Evolutionary conservation across 1,139 yeast genomes (phyloP), one percentile per base, ranked within the genome.

Genomic region (Geotrichum bryndzae): DNA sequence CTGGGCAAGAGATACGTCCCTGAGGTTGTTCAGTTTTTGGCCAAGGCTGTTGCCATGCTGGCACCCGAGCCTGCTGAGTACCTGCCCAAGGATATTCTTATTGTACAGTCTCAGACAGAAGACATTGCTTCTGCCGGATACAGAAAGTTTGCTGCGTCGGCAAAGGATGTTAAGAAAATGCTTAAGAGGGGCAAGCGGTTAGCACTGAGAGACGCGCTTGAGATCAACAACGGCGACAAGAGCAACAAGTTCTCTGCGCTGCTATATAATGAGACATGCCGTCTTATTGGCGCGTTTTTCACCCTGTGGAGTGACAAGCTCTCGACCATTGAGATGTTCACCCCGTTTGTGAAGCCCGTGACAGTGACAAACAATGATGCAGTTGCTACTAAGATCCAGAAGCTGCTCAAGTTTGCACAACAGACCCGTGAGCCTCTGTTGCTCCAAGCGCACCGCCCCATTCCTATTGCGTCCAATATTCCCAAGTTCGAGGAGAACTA

Each of bases 401-500:
- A 84, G 68, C 71, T 87, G 54, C 69, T 75, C 59, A 84, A 80
- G 61, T 78, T 89, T 65, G 77, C 84, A 5, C 65, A 62, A 3
- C 74, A 76, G 29, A 84, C 83, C 61, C 84, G 94, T 64, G 77
- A 73, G 63, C 97, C 97, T 62, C 81, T 94, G 68, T 78, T 85
- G n/a, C 80, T 94, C 66, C 99, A 95, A 77, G 78, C 83, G n/a
- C 97, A 92, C 76, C 84, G 84, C 70, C 90, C 96, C 45, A 74
- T 94, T 63, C 88, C 97, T 3, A 88, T 95, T 70, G 87, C 94
- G 57, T 84, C 96, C 1, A 83, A 82, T 71, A 88, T 92, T 53
- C 99, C 99, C 67, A 87, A 89, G 76, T 95, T 88, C 72, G 98
- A 92, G 76, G 98, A 90, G 71, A 90, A 91, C 79, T 95, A 87